Percentiles rank a stretch among this genome's conserved stretches.
Evolutionary conservation across 768 basidiomycete genomes (phyloP).

Genomic region (Ephemerocybe angulata): DNA sequence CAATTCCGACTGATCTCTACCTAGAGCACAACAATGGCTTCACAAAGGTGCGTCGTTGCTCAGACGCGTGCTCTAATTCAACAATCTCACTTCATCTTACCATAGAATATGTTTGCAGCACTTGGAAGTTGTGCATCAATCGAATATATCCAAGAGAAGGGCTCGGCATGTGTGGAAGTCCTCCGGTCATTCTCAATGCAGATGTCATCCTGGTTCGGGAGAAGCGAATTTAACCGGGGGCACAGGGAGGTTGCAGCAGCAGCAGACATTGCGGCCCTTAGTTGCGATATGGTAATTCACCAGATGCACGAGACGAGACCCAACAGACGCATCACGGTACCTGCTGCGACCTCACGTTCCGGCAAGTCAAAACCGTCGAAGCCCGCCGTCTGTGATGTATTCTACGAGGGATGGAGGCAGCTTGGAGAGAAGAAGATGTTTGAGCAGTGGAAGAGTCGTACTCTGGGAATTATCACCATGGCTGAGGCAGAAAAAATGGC

Average conservation of each 20-base stretch:
- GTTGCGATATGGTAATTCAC: constrained; percentile 2
- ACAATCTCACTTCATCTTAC: background rate
- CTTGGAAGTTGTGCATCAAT: constrained; percentile 13
- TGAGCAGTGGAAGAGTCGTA: too few species aligned
- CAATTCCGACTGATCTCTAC: constrained; percentile 13
- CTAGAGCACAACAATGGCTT: constrained; percentile 15
- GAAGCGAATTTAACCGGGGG: background rate
- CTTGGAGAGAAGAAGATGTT: too few species aligned
- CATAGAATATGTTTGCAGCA: constrained; percentile 16
- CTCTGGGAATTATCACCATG: too few species aligned
- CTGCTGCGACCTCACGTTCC: too few species aligned
- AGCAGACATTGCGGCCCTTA: constrained; percentile 8
- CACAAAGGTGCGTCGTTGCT: constrained; percentile 6
- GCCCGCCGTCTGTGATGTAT: background rate
- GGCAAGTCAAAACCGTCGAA: background rate
- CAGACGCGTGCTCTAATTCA: too few species aligned
- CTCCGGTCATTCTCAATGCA: constrained; percentile 6
- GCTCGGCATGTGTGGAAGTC: constrained; percentile 13
- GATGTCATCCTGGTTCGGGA: background rate
- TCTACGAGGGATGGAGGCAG: too few species aligned
- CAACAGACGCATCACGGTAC: background rate
- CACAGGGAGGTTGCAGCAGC: constrained; percentile 6
- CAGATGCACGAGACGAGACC: background rate
- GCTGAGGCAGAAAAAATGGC: too few species aligned
- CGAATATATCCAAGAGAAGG: constrained; percentile 12